These are phyloP conservation scores for Nematodospora valgi DNA, from an alignment of 805 yeast genomes.

Conservation along the genomic window DNA sequence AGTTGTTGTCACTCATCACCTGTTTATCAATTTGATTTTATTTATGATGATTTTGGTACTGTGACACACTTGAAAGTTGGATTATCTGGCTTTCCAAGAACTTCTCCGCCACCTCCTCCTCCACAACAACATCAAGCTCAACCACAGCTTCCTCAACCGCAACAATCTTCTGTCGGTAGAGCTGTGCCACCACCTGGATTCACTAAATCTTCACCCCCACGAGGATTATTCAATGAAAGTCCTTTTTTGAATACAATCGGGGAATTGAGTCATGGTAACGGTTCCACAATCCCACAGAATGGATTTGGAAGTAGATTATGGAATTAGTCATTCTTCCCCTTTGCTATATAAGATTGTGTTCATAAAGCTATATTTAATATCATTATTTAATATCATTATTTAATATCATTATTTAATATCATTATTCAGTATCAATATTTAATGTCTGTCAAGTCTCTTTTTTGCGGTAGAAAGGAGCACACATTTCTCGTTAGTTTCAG, in stretches of 20 bases:
- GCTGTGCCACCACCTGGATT: slow-evolving; percentile 19
- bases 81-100: slow-evolving; percentile 3
- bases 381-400: too few species aligned
- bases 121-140: slow-evolving; percentile 2
- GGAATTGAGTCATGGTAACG: slow-evolving; percentile 3
- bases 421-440: too few species aligned
- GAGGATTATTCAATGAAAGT: slow-evolving; percentile 7
- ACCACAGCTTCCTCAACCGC: slow-evolving; percentile 3
- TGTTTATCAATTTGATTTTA: slow-evolving; percentile 37
- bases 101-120: slow-evolving; percentile 6
- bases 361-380: too few species aligned
- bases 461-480: too few species aligned
- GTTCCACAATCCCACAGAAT: neutral
- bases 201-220: slow-evolving; percentile 6
- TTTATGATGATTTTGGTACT: slow-evolving; percentile 45
- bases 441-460: too few species aligned
- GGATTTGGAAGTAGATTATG: slow-evolving; percentile 9
- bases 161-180: slow-evolving; percentile 1
- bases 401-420: too few species aligned
- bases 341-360: too few species aligned
- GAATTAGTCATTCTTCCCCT: slow-evolving; percentile 4
- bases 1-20: slow-evolving; percentile 14
- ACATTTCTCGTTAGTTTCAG: too few species aligned
- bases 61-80: slow-evolving; percentile 39
- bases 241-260: slow-evolving; percentile 7